Evolutionary conservation across 1,284 basidiomycete species (phyloP).

Genomic region (Malassezia furfur): DNA sequence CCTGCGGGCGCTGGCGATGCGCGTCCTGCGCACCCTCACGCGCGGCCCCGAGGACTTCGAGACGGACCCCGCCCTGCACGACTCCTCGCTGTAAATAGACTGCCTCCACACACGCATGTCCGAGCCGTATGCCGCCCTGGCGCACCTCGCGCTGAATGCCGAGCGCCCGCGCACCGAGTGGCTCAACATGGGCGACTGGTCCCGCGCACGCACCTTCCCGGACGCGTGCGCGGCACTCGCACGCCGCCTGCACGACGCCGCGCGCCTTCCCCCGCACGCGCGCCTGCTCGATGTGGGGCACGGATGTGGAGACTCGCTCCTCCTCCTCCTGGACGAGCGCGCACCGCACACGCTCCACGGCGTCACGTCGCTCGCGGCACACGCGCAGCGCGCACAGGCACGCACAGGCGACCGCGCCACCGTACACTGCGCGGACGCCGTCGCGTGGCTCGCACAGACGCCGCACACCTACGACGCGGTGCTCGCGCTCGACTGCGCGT

Average conservation of each 20-base stretch:
- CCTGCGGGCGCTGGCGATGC: not conserved
- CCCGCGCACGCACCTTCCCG: slow-evolving; percentile 15
- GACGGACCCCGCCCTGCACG: not conserved
- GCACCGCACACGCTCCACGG: slow-evolving; percentile 30
- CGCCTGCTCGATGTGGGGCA: slow-evolving; percentile 41
- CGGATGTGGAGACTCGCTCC: slow-evolving; percentile 40
- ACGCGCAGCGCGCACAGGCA: slow-evolving; percentile 24
- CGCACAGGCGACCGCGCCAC: slow-evolving; percentile 13
- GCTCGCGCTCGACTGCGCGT: slow-evolving; percentile 44
- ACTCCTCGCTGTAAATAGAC: not conserved
- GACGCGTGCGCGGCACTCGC: slow-evolving; percentile 24
- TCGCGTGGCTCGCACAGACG: slow-evolving; percentile 17
- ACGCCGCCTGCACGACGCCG: slow-evolving; percentile 22
- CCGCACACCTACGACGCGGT: slow-evolving; percentile 29
- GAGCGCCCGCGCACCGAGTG: slow-evolving; percentile 26
- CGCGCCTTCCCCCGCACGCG: slow-evolving; percentile 16
- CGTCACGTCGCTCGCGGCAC: slow-evolving; percentile 29
- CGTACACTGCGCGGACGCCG: slow-evolving; percentile 29
- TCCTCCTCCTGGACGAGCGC: slow-evolving; percentile 20
- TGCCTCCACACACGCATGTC: not conserved
- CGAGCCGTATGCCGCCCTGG: slow-evolving; percentile 12
- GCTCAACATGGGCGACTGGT: slow-evolving; percentile 40
- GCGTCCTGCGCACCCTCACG: too few species aligned
- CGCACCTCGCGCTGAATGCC: slow-evolving; percentile 14
- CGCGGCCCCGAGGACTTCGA: not conserved